These are phyloP conservation scores for Ogataea thermomethanolica DNA, from an alignment of 805 yeast genomes.

Conservation along the genomic window DNA sequence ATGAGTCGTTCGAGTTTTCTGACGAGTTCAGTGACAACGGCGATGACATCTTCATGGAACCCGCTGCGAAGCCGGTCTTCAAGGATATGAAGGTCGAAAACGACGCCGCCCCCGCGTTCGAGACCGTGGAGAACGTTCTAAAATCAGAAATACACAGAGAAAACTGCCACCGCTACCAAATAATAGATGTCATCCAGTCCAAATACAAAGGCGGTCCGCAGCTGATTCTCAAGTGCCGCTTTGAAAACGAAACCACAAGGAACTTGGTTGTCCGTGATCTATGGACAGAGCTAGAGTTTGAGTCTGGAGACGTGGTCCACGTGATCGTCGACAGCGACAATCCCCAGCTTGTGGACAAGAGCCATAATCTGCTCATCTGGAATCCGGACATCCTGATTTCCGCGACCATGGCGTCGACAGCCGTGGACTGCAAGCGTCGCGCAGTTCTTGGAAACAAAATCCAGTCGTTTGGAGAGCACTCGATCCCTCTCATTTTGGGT, in stretches of 20 bases:
- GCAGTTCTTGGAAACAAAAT: slow-evolving; percentile 59
- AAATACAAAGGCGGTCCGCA: slow-evolving; percentile 42
- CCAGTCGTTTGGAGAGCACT: slow-evolving; percentile 59
- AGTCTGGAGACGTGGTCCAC: slow-evolving; percentile 57
- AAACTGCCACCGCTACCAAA: slow-evolving; percentile 48
- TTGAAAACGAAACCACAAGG: slow-evolving; percentile 30
- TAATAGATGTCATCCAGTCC: slow-evolving; percentile 33
- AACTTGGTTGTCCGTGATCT: slow-evolving; percentile 59
- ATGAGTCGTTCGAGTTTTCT: slow-evolving; percentile 8
- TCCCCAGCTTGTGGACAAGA: slow-evolving; percentile 49
- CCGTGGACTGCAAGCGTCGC: slow-evolving; percentile 68
- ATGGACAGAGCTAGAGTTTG: slow-evolving; percentile 49
- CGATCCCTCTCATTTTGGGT: slow-evolving; percentile 73
- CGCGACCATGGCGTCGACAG: slow-evolving; percentile 77
- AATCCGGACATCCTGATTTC: slow-evolving; percentile 81
- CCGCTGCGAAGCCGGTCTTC: slow-evolving; percentile 7
- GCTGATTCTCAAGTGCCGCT: slow-evolving; percentile 50
- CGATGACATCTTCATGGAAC: slow-evolving; percentile 19
- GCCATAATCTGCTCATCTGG: slow-evolving; percentile 64
- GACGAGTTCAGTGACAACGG: slow-evolving; percentile 30
- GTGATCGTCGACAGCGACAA: slow-evolving; percentile 42
- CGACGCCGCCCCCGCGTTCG: slow-evolving; percentile 14
- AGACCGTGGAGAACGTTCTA: slow-evolving; percentile 28
- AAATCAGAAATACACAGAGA: slow-evolving; percentile 43
- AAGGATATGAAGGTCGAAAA: slow-evolving; percentile 22